Base-by-base conservation (phyloP, 2,329 filamentous ascomycete species). In the Talaromyces verruculosus region DNA sequence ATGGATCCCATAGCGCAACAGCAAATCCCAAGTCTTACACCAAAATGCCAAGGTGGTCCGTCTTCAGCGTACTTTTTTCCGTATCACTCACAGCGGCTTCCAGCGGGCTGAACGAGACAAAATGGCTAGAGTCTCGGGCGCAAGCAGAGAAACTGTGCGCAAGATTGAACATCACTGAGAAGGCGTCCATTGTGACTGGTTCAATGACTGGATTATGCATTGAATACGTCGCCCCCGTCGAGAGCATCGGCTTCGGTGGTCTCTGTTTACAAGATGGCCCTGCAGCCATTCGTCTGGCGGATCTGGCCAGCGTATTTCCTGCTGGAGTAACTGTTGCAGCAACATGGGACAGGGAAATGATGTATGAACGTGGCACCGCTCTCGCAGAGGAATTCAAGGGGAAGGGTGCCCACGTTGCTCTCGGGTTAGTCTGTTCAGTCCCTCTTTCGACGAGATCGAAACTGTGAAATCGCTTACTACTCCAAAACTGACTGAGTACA, bases 361-460 rank as follows among this genome's bases (percentile, higher is more conserved):
- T 85, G 0, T 83, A 85, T 59, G 75, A 81, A 47, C 76, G 86
- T 13, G 86, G 79, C 0, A 74, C 78, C 3, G 81, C 82, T 53
- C 85, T 89, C 80, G 87, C 84, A 0, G 79, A 78, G 3, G 86
- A 89, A 68, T 88, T 87, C 71, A 84, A 79, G 69, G 79, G 77
- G 4, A 86, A 86, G 69, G 84, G 84, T 47, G 72, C 75, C 11
- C 73, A 78, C 47, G 79, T 83, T 7, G 76, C 76, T 63, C 70
- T 83, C 5, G 81, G 79, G 5, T 76, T 76, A 15, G 78, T 80
- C 25, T 10, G 33, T 35, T 35, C 33, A 13, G 3, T 35, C 10
- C 33, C 33, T 35, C 33, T 35, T 35, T 35, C 10, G 13, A 35
- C 33, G 2, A 35, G 33, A 35, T 35, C 33, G 33, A 35, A 35